Evolutionary conservation across 2,329 filamentous ascomycete genomes (phyloP).

Genomic region (Penicillium digitatum): DNA sequence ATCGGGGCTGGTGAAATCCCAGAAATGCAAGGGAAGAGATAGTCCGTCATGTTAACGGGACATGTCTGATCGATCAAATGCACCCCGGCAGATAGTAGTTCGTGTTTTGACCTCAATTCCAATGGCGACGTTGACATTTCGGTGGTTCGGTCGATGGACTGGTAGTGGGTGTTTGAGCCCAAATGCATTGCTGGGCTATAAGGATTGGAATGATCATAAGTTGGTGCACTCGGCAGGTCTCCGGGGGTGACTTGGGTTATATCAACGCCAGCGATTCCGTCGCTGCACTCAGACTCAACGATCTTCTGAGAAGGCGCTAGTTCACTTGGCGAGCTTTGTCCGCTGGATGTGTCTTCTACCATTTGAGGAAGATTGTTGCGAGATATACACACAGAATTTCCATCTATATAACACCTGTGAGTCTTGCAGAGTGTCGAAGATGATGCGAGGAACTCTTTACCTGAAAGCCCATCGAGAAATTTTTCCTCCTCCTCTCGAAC

Average conservation of each 20-base stretch:
- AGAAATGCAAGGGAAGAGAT: slow-evolving; percentile 11
- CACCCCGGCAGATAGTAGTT: background rate
- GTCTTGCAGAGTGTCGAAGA: background rate
- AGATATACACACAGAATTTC: slow-evolving; percentile 25
- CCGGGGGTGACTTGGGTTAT: slow-evolving; percentile 1
- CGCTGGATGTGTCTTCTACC: slow-evolving; percentile 14
- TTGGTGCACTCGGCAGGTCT: slow-evolving; percentile 3
- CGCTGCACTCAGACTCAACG: slow-evolving; percentile 3
- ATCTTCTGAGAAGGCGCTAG: slow-evolving; percentile 7
- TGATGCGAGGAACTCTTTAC: slow-evolving; percentile 20
- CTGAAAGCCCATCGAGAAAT: slow-evolving; percentile 36
- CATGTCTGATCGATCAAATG: slow-evolving; percentile 1
- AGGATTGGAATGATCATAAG: slow-evolving; percentile 4
- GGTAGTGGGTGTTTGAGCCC: slow-evolving; percentile 10
- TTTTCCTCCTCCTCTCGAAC: slow-evolving; percentile 40
- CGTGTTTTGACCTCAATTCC: slow-evolving; percentile 19
- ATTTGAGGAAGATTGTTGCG: slow-evolving; percentile 30
- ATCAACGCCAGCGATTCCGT: background rate
- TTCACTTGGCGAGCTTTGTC: slow-evolving; percentile 18
- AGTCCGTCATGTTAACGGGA: background rate
- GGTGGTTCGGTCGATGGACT: background rate
- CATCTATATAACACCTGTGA: slow-evolving; percentile 19
- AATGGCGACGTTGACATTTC: slow-evolving; percentile 8
- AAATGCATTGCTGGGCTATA: slow-evolving; percentile 8
- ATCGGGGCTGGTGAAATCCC: slow-evolving; percentile 10